Evolutionary conservation across 2,329 filamentous ascomycete species (phyloP).

Genomic region (Pezicula radicicola): DNA sequence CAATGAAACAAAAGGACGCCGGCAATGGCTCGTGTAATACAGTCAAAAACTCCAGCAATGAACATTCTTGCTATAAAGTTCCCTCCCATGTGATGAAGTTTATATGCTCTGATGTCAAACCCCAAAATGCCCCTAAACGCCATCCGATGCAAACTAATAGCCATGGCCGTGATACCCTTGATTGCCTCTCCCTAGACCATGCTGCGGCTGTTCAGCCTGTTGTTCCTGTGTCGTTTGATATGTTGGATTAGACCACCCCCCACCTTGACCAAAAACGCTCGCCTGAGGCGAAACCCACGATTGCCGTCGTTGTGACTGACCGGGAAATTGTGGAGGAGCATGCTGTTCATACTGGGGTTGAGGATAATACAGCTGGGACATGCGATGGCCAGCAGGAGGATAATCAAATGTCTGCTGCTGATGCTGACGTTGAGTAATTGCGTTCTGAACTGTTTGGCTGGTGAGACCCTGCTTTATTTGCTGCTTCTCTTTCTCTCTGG

Average conservation of each 20-base stretch:
- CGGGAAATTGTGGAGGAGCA: constrained; percentile 11
- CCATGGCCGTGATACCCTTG: constrained; percentile 3
- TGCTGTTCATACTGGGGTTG: constrained; percentile 18
- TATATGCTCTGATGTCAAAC: not conserved
- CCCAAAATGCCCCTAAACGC: not conserved
- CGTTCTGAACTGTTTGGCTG: constrained; percentile 69
- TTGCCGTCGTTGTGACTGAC: constrained; percentile 27
- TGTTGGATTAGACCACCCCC: constrained; percentile 28
- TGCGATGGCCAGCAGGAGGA: constrained; percentile 12
- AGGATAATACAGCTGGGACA: constrained; percentile 18
- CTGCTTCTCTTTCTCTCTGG: constrained; percentile 73
- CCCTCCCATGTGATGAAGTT: not conserved
- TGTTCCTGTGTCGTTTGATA: constrained; percentile 4
- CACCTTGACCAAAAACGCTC: constrained; percentile 30
- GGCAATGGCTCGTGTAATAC: too few species aligned
- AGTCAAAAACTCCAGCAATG: too few species aligned
- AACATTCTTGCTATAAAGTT: too few species aligned
- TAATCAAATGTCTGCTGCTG: constrained; percentile 21
- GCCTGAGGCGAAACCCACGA: constrained; percentile 27
- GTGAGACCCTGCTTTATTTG: constrained; percentile 67
- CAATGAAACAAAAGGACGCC: too few species aligned
- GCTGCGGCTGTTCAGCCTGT: constrained; percentile 7
- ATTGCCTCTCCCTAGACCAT: constrained; percentile 9
- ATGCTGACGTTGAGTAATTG: constrained; percentile 63
- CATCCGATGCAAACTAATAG: not conserved